Conservation (phyloP, 1,284 basidiomycete species). For the Tausonia pullulans region DNA sequence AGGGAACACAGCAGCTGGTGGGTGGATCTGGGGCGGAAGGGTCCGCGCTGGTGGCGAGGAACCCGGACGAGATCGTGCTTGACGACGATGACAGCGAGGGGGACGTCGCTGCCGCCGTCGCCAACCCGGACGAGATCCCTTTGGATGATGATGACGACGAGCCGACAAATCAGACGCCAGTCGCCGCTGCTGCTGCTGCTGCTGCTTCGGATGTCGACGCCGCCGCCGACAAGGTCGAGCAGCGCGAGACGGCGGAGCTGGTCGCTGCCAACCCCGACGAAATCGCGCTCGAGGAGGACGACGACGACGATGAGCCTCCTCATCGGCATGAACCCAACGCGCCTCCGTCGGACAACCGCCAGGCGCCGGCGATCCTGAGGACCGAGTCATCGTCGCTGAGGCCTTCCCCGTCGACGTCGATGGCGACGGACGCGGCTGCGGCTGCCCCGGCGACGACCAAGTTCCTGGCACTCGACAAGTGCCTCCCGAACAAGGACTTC, state of each 20-base stretch:
- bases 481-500: conserved; percentile 66
- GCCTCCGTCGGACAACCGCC: not conserved
- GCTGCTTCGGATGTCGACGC: not conserved
- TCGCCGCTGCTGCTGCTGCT: not conserved
- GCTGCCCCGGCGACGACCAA: conserved; percentile 40
- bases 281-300: conserved; percentile 23
- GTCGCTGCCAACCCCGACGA: conserved; percentile 22
- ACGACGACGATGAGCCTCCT: conserved; percentile 21
- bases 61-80: conserved; percentile 57
- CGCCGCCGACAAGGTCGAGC: conserved; percentile 15
- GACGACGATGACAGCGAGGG: conserved; percentile 40
- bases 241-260: conserved; percentile 19
- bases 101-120: conserved; percentile 26
- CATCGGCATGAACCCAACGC: not conserved
- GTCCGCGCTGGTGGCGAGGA: conserved; percentile 23
- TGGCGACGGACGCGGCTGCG: no score
- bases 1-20: conserved; percentile 3
- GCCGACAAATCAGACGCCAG: not conserved
- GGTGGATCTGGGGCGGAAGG: conserved; percentile 8
- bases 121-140: conserved; percentile 60
- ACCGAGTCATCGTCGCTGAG: no score
- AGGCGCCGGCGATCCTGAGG: no score
- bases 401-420: no score
- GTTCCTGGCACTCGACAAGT: conserved; percentile 91
- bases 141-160: conserved; percentile 49